These are phyloP conservation scores for Trametes coccinea DNA, from an alignment of 768 basidiomycete species.

Conservation along the genomic window DNA sequence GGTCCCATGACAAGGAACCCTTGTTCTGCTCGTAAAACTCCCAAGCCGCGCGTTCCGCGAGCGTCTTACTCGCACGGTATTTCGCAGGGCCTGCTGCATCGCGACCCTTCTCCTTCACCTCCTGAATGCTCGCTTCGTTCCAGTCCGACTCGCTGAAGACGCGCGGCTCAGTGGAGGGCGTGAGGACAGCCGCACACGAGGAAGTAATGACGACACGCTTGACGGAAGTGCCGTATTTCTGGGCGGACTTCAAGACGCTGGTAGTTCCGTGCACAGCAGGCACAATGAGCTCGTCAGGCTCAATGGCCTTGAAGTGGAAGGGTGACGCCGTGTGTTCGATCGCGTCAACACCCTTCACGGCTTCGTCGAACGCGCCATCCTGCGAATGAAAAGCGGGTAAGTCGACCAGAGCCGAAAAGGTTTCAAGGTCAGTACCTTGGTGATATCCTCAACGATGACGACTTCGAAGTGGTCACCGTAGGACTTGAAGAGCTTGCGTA, in stretches of 20 bases:
- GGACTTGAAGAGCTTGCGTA: conserved; percentile 52
- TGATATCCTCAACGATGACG: conserved; percentile 71
- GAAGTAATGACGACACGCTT: conserved; percentile 67
- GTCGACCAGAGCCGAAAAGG: too few species aligned
- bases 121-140: conserved; percentile 51
- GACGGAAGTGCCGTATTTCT: conserved; percentile 46
- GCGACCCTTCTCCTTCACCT: conserved; percentile 50
- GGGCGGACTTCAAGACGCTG: conserved; percentile 57
- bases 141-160: conserved; percentile 57
- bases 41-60: conserved; percentile 65
- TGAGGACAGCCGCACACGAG: conserved; percentile 49
- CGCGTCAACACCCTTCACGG: conserved; percentile 72
- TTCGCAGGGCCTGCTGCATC: conserved; percentile 41
- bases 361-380: conserved; percentile 77
- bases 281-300: conserved; percentile 54
- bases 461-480: conserved; percentile 62
- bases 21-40: conserved; percentile 47
- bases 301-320: conserved; percentile 46
- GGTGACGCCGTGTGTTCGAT: conserved; percentile 73
- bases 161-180: conserved; percentile 23
- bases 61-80: conserved; percentile 58
- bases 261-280: conserved; percentile 76
- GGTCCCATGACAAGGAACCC: conserved; percentile 46
- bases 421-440: conserved; percentile 35
- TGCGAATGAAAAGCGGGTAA: conserved; percentile 21